Percentiles rank a stretch among this genome's conserved stretches.
Conservation (phyloP, 345 rosid genomes). For the Cardamine chenopodiifolia region DNA sequence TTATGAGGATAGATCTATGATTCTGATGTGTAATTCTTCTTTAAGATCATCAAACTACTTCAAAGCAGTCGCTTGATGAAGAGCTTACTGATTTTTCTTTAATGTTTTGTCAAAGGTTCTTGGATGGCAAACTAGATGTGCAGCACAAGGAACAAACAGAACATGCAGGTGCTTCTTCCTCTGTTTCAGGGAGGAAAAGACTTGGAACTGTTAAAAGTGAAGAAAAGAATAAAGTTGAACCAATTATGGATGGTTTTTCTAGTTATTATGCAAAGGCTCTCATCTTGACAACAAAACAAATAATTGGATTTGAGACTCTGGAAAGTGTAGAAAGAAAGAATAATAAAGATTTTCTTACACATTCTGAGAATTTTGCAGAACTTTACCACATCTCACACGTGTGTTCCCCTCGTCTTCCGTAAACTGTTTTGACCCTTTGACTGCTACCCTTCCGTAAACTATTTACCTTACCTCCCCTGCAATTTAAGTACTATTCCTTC, state of each 20-base stretch:
- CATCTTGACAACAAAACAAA: constrained; percentile 20
- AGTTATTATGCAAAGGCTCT: too few relatives aligned
- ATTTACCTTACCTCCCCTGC: background rate
- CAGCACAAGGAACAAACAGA: constrained; percentile 46
- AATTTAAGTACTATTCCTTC: too few relatives aligned
- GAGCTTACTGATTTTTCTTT: background rate
- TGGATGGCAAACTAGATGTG: constrained; percentile 66
- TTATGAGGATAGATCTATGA: background rate
- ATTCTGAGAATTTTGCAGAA: constrained; percentile 30
- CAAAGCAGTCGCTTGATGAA: background rate
- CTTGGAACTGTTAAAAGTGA: constrained; percentile 31
- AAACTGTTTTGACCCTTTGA: constrained; percentile 9
- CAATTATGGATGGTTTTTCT: constrained; percentile 53
- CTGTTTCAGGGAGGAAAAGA: constrained; percentile 42
- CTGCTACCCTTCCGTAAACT: too few relatives aligned
- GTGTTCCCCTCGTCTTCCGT: constrained; percentile 30
- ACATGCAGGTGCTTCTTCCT: constrained; percentile 44
- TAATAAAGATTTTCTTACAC: background rate
- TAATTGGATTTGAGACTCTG: constrained; percentile 35
- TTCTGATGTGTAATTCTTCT: too few relatives aligned
- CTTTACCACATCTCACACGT: constrained; percentile 37
- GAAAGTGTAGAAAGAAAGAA: constrained; percentile 37
- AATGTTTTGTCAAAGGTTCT: constrained; percentile 52
- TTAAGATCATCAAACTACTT: constrained; percentile 3
- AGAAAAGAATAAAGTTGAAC: constrained; percentile 47